These are phyloP conservation scores for Torrubiella hemipterigena DNA, from an alignment of 2,329 filamentous ascomycete species.

Conservation along the genomic window DNA sequence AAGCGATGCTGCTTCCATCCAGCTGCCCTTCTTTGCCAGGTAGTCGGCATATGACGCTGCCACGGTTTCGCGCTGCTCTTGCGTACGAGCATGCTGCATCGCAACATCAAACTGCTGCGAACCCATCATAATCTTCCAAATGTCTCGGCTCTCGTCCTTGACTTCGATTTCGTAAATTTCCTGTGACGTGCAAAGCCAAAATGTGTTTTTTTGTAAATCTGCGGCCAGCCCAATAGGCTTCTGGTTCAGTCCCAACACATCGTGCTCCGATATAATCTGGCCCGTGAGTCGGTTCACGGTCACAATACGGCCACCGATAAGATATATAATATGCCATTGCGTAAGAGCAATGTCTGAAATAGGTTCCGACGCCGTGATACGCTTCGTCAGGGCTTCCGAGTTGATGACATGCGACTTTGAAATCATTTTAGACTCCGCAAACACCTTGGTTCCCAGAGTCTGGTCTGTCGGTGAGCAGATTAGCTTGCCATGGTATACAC, in stretches of 20 bases:
- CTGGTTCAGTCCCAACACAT: conserved; percentile 69
- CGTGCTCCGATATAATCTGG: conserved; percentile 75
- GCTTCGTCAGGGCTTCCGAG: conserved; percentile 52
- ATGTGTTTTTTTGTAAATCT: conserved; percentile 90
- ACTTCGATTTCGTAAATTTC: conserved; percentile 93
- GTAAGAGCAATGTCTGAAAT: conserved; percentile 75
- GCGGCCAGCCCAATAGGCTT: conserved; percentile 73
- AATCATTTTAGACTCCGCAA: conserved; percentile 68
- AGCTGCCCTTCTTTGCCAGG: conserved; percentile 70
- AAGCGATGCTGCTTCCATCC: conserved; percentile 72
- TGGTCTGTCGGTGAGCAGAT: conserved; percentile 46
- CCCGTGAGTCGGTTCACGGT: conserved; percentile 82
- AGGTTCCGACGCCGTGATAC: conserved; percentile 54
- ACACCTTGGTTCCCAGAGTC: conserved; percentile 60
- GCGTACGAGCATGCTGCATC: conserved; percentile 69
- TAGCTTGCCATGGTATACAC: conserved; percentile 78
- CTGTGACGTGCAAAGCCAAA: conserved; percentile 85
- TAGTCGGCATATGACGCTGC: conserved; percentile 87
- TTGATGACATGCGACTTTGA: conserved; percentile 61
- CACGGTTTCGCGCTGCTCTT: conserved; percentile 77
- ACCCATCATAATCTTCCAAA: conserved; percentile 89
- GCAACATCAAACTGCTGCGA: conserved; percentile 82
- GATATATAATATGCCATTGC: conserved; percentile 81
- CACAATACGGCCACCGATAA: conserved; percentile 73
- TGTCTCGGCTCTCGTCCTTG: conserved; percentile 78